These are phyloP conservation scores for Phytophthora niederhauseri DNA, from an alignment of 352 stramenopile species.

Conservation along the genomic window DNA sequence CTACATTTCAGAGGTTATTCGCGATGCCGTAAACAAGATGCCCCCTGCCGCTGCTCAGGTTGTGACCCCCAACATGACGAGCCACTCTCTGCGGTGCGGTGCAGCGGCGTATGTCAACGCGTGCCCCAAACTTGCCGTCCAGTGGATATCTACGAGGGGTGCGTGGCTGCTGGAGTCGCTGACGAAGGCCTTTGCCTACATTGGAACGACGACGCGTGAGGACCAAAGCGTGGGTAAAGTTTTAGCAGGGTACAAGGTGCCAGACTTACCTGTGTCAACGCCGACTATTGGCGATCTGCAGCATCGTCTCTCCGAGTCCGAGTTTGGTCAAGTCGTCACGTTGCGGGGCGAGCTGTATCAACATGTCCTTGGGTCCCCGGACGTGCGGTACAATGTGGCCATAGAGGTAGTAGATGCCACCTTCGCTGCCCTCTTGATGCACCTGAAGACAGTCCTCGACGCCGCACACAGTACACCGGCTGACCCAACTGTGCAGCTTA, in stretches of 20 bases:
- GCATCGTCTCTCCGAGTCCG: neutral
- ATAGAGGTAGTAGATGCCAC: conserved; percentile 3
- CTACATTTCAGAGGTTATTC: conserved; percentile 15
- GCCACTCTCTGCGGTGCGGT: conserved; percentile 14
- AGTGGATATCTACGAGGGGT: conserved; percentile 23
- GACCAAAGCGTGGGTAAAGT: conserved; percentile 26
- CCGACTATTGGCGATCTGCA: conserved; percentile 9
- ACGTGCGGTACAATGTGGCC: conserved; percentile 6
- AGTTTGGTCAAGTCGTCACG: conserved; percentile 5
- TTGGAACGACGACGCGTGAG: conserved; percentile 26
- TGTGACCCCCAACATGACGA: conserved; percentile 6
- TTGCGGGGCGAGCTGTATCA: conserved; percentile 11
- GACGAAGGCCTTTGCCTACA: conserved; percentile 31
- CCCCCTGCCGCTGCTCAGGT: neutral
- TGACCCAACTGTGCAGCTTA: neutral
- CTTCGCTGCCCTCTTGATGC: conserved; percentile 13
- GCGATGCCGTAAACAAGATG: neutral
- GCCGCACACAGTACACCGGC: neutral
- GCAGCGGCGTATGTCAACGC: conserved; percentile 8
- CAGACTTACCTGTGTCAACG: conserved; percentile 23
- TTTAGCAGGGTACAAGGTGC: conserved; percentile 5
- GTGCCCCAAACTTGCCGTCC: conserved; percentile 19
- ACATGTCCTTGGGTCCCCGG: conserved; percentile 1
- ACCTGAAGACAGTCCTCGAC: conserved; percentile 6
- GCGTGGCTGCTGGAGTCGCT: conserved; percentile 14